Evolutionary conservation across 1,284 basidiomycete genomes (phyloP), one percentile per base, ranked within the genome.

Genomic region (Sporisorium reilianum): DNA sequence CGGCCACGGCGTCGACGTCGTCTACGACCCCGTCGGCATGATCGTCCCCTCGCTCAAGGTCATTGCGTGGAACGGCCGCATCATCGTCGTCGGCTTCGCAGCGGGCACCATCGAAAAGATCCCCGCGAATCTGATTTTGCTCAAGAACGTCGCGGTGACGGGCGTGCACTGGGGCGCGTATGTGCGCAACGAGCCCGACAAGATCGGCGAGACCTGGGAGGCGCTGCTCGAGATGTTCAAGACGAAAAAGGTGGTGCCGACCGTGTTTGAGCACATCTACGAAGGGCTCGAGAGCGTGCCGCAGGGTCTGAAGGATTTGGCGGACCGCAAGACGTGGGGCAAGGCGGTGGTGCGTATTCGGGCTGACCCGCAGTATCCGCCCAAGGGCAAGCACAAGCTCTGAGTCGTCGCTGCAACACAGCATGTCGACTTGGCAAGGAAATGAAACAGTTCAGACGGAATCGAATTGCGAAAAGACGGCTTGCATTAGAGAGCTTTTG

Each of bases 21-120:
- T 82, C 20, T 82, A 80, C 59, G 80, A 82, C 42, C 80, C 80
- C 18, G 79, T 82, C 20, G 80, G 80, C 7, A 75, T 82, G 75
- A 69, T 82, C 45, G 42, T 76, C 41, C 77, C 79, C 16, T 75
- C 73, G 20, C 69, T 81, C 58, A 81, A 81, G 52, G 68, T 74
- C 16, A 93, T 96, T 63, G 93, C 92, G 1, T 97, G 94, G 91
- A 96, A 96, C 85, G 94, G 94, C 2, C 89, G 96, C 14, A 90
- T 93, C 4, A 82, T 98, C 22, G 92, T 98, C 26, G 91, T 99
- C 56, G 96, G 96, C 23, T 86, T 86, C 58, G 78, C 72, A 4
- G 81, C 79, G 8, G 79, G 79, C 8, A 65, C 62, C n/a, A 81
- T 82, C 51, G 81, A 83, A 41, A 83, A 80, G 70, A 64, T 80